phyloP scores from a whole-genome alignment of 2,329 filamentous ascomycete species.

The Dryadomyces quercus-mongolicae region DNA sequence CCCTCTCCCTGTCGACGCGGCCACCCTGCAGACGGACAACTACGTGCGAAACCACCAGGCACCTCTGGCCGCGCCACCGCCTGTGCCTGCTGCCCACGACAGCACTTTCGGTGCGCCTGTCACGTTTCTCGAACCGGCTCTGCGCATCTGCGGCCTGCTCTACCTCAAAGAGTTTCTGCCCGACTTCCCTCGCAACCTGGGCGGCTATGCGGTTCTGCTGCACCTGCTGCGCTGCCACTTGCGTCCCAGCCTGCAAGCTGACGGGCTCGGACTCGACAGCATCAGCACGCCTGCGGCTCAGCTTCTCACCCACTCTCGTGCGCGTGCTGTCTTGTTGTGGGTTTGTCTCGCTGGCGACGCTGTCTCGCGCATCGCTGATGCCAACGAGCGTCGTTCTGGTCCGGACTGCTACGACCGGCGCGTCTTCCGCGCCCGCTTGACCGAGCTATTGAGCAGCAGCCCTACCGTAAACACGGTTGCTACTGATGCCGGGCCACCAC shows the following conservation, averaged over 20 bases:
- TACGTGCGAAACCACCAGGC: constrained; percentile 16
- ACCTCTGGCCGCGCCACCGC: constrained; percentile 7
- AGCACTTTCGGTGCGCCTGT: background rate
- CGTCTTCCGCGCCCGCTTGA: constrained; percentile 16
- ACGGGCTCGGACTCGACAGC: background rate
- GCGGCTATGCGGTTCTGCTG: constrained; percentile 19
- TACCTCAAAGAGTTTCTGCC: constrained; percentile 21
- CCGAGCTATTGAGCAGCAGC: constrained; percentile 8
- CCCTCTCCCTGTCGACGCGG: constrained; percentile 11
- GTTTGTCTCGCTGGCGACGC: constrained; percentile 17
- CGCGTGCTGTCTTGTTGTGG: constrained; percentile 17
- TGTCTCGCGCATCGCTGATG: constrained; percentile 15
- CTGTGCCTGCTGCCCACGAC: constrained; percentile 6
- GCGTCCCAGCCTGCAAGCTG: constrained; percentile 2
- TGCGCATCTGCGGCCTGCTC: constrained; percentile 19
- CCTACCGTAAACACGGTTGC: background rate
- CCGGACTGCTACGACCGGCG: constrained; percentile 14
- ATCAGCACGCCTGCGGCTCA: background rate
- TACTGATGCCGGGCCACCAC: too few species aligned
- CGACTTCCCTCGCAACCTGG: constrained; percentile 19
- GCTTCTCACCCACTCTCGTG: constrained; percentile 1
- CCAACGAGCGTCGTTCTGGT: constrained; percentile 13
- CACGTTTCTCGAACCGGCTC: constrained; percentile 16
- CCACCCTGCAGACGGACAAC: constrained; percentile 10
- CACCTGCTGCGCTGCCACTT: constrained; percentile 16